These are phyloP conservation scores for Mucor mucedo DNA, from an alignment of 371 early-diverging fungal species.

Conservation along the genomic window DNA sequence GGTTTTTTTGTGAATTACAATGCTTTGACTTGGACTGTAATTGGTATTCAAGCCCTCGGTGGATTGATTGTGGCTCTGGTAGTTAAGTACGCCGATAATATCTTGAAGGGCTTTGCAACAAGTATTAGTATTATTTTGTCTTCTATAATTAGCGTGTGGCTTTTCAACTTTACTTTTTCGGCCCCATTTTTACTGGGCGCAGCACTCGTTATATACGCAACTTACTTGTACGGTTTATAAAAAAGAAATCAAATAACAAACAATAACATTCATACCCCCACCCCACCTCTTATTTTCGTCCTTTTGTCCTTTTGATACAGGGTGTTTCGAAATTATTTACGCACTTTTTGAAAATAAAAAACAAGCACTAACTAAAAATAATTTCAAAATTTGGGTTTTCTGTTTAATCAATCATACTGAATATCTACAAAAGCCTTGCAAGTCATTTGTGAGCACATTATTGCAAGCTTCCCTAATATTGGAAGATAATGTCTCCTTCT, in stretches of 20 bases:
- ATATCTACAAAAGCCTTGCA: too few species aligned
- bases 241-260: neutral
- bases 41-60: conserved; percentile 87
- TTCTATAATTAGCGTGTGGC: conserved; percentile 69
- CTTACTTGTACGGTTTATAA: conserved; percentile 72
- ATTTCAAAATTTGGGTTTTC: too few species aligned
- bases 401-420: too few species aligned
- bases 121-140: conserved; percentile 93
- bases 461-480: too few species aligned
- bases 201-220: conserved; percentile 75
- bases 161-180: conserved; percentile 81
- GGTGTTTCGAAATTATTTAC: too few species aligned
- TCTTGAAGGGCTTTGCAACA: conserved; percentile 96
- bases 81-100: conserved; percentile 96
- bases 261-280: too few species aligned
- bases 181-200: conserved; percentile 80
- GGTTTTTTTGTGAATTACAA: conserved; percentile 94
- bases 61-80: conserved; percentile 94
- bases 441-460: too few species aligned
- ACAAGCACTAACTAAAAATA: too few species aligned
- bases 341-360: too few species aligned
- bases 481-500: too few species aligned
- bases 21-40: conserved; percentile 76
- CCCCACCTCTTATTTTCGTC: too few species aligned
- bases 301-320: conserved; percentile 1